Base-by-base conservation (phyloP, 2,329 filamentous ascomycete species). In the Purpureocillium takamizusanense region DNA sequence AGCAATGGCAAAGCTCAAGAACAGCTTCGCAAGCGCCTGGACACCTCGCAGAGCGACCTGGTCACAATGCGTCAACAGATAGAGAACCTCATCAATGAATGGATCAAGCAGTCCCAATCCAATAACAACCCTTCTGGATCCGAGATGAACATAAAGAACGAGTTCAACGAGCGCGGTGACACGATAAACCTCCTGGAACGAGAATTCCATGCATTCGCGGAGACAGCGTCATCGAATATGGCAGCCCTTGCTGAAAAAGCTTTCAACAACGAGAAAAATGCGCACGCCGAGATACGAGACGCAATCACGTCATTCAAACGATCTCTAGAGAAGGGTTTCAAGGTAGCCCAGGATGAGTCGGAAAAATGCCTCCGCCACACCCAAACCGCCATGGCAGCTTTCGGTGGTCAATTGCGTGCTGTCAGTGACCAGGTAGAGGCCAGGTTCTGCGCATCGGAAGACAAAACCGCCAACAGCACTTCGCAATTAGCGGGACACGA, bases 251-350 rank as follows among this genome's bases (percentile, higher is more conserved):
- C 34, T 12, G 28, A 33, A 3, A 27, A 34, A 10, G 38, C 45
- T 7, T 13, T 42, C 4, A 34, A 39, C 10, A 41, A 42, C 11
- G 44, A 45, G 12, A 40, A 49, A 17, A 39, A 39, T 30, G 27
- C 39, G 11, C 44, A 49, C 21, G 31, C 42, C 7, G 29, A 45
- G n/a, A 14, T 59, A 2, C 45, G 47, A 13, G 21, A 25, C 6
- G 34, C 48, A 18, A 38, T 51, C 11, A 31, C 39, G 1, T 45
- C 46, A 6, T 44, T 60, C 39, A 46, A 38, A 16, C 30, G 29
- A 5, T 36, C 40, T 8, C 40, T 61, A 13, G 44, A 53, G 11
- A 28, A 47, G 18, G 46, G 47, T 2, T 44, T 60, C 31, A 39
- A 42, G 8, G 37, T 45, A 31, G 51, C 51, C 29, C 50, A 35